Evolutionary conservation across 768 basidiomycete genomes (phyloP).

Genomic region (Termitomyces sp.): DNA sequence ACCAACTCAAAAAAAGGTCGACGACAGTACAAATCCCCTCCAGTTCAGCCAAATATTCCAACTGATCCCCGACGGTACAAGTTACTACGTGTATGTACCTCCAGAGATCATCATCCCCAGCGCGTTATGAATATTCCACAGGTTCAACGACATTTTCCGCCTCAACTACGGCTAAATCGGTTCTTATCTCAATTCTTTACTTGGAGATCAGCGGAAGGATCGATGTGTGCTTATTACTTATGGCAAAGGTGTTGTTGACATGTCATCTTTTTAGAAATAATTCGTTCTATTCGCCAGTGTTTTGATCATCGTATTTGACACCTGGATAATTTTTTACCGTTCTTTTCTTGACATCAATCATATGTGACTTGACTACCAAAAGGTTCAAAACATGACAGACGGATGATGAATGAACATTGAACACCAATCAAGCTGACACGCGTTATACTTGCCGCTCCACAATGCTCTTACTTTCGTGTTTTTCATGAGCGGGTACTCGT

Average conservation of each 20-base stretch:
- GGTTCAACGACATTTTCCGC: constrained; percentile 90
- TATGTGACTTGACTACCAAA: background rate
- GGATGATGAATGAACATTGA: no score
- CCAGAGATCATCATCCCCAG: background rate
- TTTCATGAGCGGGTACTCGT: no score
- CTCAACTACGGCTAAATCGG: constrained; percentile 63
- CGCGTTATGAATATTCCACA: constrained; percentile 22
- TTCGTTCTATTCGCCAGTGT: constrained; percentile 5
- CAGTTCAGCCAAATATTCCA: constrained; percentile 95
- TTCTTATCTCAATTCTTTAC: background rate
- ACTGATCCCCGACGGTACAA: constrained; percentile 67
- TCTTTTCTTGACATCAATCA: background rate
- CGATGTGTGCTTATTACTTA: background rate
- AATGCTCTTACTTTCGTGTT: no score
- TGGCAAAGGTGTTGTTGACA: background rate
- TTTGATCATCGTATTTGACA: constrained; percentile 4
- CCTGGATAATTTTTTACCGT: background rate
- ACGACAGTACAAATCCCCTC: constrained; percentile 75
- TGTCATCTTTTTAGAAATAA: constrained; percentile 7
- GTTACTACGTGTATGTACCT: constrained; percentile 80
- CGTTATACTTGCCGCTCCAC: no score
- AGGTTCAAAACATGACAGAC: background rate
- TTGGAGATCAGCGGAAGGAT: constrained; percentile 1
- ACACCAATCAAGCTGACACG: no score
- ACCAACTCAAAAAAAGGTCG: constrained; percentile 53